A percentile compares a stretch with the other conserved stretches of the same genome.
These are phyloP conservation scores for Dichotomocladium elegans DNA, from an alignment of 371 early-diverging fungal genomes.

Conservation along the genomic window DNA sequence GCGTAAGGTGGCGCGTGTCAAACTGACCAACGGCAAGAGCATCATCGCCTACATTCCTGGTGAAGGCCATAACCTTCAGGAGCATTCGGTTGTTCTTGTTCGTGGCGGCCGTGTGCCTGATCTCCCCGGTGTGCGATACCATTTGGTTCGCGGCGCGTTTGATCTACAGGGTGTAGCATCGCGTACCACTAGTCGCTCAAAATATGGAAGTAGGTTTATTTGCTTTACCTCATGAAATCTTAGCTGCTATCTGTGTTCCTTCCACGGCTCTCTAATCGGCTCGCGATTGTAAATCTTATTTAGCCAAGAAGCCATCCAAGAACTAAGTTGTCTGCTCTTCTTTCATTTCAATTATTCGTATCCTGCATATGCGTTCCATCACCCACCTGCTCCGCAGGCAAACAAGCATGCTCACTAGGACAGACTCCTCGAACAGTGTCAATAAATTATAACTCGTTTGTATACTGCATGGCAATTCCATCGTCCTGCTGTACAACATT, in stretches of 20 bases:
- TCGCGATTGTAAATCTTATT: neutral
- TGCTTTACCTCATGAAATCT: too few species aligned
- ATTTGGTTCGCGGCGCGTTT: slow-evolving; percentile 88
- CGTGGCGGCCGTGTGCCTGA: slow-evolving; percentile 94
- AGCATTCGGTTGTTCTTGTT: slow-evolving; percentile 94
- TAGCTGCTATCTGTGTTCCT: neutral
- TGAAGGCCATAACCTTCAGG: slow-evolving; percentile 97
- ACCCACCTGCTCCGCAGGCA: too few species aligned
- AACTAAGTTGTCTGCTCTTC: too few species aligned
- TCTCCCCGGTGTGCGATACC: slow-evolving; percentile 97
- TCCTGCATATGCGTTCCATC: too few species aligned
- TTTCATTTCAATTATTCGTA: too few species aligned
- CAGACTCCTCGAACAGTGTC: too few species aligned
- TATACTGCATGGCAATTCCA: too few species aligned
- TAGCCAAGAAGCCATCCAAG: slow-evolving; percentile 49
- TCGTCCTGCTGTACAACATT: too few species aligned
- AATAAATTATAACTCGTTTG: too few species aligned
- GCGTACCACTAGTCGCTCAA: slow-evolving; percentile 81
- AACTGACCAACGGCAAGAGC: slow-evolving; percentile 83
- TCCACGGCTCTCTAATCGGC: too few species aligned
- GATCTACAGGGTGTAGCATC: slow-evolving; percentile 94
- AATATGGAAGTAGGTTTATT: slow-evolving; percentile 83
- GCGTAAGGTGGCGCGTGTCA: slow-evolving; percentile 84
- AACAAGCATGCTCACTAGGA: too few species aligned
- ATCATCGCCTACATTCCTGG: slow-evolving; percentile 96